phyloP scores from a whole-genome alignment of 1,139 yeast species.

The Blastobotrys illinoisensis region DNA sequence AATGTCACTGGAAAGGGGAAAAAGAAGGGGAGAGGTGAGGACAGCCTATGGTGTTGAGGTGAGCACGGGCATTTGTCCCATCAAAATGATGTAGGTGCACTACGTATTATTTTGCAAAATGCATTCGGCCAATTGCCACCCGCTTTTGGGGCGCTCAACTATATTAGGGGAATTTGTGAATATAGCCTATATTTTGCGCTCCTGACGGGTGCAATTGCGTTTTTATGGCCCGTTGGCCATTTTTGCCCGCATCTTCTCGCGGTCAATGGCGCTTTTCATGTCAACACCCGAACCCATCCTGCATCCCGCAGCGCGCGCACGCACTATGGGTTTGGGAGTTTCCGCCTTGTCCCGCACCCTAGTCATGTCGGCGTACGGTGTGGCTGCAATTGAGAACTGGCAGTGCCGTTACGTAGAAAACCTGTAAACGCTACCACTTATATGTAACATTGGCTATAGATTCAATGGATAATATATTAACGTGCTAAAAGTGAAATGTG shows the following conservation, averaged over 20 bases:
- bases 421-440: too few species aligned
- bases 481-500: too few species aligned
- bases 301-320: neutral
- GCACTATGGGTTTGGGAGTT: neutral
- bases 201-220: neutral
- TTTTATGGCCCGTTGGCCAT: neutral
- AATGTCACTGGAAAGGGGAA: constrained; percentile 2
- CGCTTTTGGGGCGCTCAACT: neutral
- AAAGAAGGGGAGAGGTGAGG: constrained; percentile 2
- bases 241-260: neutral
- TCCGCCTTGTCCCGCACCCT: too few species aligned
- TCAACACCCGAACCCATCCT: neutral
- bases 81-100: neutral
- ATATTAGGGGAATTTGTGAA: too few species aligned
- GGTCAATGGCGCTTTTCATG: neutral
- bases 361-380: too few species aligned
- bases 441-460: too few species aligned
- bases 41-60: neutral
- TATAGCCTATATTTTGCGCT: neutral
- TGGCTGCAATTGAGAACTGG: too few species aligned
- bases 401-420: too few species aligned
- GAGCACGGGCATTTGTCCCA: constrained; percentile 1
- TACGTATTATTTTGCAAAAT: neutral
- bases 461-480: too few species aligned
- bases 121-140: neutral